Evolutionary conservation across 2,329 filamentous ascomycete species (phyloP).

Genomic region (Exophiala alcalophila): DNA sequence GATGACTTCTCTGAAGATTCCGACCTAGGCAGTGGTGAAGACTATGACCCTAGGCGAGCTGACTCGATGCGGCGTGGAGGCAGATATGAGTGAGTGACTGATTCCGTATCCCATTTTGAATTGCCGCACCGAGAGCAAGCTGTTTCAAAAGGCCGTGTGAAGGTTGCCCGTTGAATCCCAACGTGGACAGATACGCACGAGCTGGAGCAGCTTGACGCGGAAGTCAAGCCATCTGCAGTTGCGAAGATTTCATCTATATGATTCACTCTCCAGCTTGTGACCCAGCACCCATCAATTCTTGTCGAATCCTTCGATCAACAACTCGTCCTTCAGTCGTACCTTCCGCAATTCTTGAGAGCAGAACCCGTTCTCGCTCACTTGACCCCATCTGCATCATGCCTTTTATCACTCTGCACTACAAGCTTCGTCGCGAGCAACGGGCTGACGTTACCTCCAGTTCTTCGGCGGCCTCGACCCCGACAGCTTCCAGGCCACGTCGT

Average conservation of each 20-base stretch:
- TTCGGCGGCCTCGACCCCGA: conserved; percentile 21
- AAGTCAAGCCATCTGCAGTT: no score
- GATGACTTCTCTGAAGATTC: conserved; percentile 29
- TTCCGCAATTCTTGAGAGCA: neutral
- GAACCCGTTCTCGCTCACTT: neutral
- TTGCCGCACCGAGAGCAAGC: no score
- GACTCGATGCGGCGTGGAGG: conserved; percentile 28
- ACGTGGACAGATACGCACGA: no score
- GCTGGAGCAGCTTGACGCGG: no score
- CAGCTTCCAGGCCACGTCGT: conserved; percentile 39
- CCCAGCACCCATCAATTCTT: no score
- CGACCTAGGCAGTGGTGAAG: conserved; percentile 26
- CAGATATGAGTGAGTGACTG: conserved; percentile 29
- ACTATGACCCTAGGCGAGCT: conserved; percentile 25
- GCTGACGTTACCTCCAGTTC: conserved; percentile 24
- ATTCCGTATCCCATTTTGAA: no score
- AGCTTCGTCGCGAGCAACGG: conserved; percentile 2
- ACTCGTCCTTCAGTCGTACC: neutral
- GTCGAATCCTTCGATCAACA: no score
- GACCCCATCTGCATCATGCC: conserved; percentile 14
- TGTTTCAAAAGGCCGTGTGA: no score
- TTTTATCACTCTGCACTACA: conserved; percentile 21
- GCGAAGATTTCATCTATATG: neutral
- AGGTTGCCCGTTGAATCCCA: no score
- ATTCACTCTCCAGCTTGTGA: no score